Percentiles rank a stretch among this genome's conserved stretches.
Evolutionary conservation across 352 stramenopile species (phyloP).

Genomic region (Globisporangium paroecandrum): DNA sequence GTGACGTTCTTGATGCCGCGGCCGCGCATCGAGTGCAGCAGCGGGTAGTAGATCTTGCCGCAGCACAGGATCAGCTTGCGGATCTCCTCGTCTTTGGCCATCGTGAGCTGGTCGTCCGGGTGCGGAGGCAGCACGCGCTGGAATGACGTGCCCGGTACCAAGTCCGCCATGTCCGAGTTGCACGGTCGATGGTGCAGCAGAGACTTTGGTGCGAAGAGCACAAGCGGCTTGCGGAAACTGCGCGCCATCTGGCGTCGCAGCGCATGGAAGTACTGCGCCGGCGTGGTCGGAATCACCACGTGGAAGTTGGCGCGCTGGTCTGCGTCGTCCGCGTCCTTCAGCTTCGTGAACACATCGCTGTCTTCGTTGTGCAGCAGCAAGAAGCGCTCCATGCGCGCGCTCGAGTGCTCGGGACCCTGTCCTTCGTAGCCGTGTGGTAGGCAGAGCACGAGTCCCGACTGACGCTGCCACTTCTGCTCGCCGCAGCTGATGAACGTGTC

Average conservation of each 20-base stretch:
- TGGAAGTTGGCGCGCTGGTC: slow-evolving; percentile 70
- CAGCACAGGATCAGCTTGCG: slow-evolving; percentile 77
- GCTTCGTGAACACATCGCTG: slow-evolving; percentile 50
- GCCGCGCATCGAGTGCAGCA: slow-evolving; percentile 57
- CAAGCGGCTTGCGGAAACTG: slow-evolving; percentile 74
- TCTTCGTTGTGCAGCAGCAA: slow-evolving; percentile 81
- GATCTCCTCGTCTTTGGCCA: slow-evolving; percentile 66
- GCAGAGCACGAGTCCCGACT: slow-evolving; percentile 81
- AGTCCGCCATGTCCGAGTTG: slow-evolving; percentile 69
- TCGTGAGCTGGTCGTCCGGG: slow-evolving; percentile 60
- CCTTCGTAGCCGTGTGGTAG: slow-evolving; percentile 86
- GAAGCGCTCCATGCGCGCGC: slow-evolving; percentile 81
- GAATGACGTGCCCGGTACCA: slow-evolving; percentile 55
- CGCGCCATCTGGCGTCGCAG: slow-evolving; percentile 83
- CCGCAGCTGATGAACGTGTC: slow-evolving; percentile 83
- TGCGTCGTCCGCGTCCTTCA: slow-evolving; percentile 31
- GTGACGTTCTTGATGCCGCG: slow-evolving; percentile 61
- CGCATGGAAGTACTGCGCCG: slow-evolving; percentile 96
- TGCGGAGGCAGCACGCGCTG: slow-evolving; percentile 71
- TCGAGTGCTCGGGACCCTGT: slow-evolving; percentile 83
- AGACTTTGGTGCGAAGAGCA: slow-evolving; percentile 82
- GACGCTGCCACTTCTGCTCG: slow-evolving; percentile 88
- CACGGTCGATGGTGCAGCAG: slow-evolving; percentile 80
- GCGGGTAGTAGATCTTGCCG: slow-evolving; percentile 84
- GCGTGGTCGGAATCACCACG: slow-evolving; percentile 78